Conservation (phyloP, 2,329 filamentous ascomycete genomes). For the Colletotrichum lentis region DNA sequence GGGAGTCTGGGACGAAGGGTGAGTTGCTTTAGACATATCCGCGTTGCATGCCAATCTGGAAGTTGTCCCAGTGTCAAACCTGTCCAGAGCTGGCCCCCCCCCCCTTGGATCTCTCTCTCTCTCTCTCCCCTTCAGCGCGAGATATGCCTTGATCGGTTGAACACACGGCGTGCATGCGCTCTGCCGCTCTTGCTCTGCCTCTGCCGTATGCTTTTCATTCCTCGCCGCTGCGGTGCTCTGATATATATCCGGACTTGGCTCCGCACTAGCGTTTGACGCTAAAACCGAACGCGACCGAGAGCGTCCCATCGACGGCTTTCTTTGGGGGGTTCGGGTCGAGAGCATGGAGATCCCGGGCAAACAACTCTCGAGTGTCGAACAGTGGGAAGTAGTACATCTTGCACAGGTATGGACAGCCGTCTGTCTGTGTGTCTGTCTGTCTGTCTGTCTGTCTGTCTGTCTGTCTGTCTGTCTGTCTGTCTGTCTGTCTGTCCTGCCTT, state of each 20-base stretch:
- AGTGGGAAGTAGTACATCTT: background rate
- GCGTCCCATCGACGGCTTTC: background rate
- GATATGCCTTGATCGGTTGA: constrained; percentile 25
- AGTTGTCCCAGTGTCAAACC: constrained; percentile 12
- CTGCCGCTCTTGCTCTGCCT: constrained; percentile 4
- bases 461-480: background rate
- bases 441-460: background rate
- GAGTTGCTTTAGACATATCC: constrained; percentile 5
- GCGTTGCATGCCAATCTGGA: constrained; percentile 4
- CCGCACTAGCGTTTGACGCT: constrained; percentile 37
- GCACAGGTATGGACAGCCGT: background rate
- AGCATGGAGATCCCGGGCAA: constrained; percentile 21
- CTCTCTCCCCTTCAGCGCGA: background rate
- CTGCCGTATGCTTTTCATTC: background rate
- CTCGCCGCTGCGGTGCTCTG: constrained; percentile 22
- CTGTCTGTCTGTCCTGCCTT: too few relatives aligned
- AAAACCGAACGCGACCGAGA: constrained; percentile 24
- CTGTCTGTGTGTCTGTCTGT: background rate
- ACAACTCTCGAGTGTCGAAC: background rate
- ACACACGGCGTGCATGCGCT: constrained; percentile 31
- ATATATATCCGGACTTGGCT: constrained; percentile 32
- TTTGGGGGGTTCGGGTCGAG: constrained; percentile 15
- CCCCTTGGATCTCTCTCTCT: background rate
- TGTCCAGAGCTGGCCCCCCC: constrained; percentile 10
- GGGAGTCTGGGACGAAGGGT: constrained; percentile 1